Evolutionary conservation across 129 eudicot species (phyloP).

Genomic region (Apium graveolens): DNA sequence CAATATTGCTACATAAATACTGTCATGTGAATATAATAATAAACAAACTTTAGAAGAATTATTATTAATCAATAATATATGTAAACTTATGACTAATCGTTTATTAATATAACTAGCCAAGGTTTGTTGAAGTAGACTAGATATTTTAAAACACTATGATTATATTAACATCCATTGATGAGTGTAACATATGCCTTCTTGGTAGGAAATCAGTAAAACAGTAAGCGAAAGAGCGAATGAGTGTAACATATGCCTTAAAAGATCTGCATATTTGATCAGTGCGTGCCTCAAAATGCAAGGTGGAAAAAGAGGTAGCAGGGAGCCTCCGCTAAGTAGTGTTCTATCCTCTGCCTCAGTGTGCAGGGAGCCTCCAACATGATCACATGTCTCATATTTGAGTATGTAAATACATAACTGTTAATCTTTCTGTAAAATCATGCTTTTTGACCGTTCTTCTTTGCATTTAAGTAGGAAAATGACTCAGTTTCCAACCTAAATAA

Average conservation of each 20-base stretch:
- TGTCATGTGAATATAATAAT: neutral
- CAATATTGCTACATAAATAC: neutral
- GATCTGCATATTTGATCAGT: slow-evolving; percentile 73
- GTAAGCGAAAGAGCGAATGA: neutral
- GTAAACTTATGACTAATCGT: neutral
- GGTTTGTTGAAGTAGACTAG: too few species aligned
- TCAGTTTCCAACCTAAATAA: too few species aligned
- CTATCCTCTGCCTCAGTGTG: slow-evolving; percentile 77
- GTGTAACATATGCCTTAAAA: slow-evolving; percentile 22
- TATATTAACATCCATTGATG: too few species aligned
- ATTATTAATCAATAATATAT: neutral
- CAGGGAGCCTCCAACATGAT: too few species aligned
- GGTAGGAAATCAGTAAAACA: neutral
- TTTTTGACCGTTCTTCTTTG: too few species aligned
- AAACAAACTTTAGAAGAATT: too few species aligned
- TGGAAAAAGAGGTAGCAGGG: slow-evolving; percentile 85
- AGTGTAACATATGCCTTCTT: neutral
- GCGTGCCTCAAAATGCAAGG: slow-evolving; percentile 86
- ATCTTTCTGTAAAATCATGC: slow-evolving; percentile 47
- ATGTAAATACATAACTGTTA: slow-evolving; percentile 48
- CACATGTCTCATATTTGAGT: too few species aligned
- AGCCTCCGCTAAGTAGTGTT: slow-evolving; percentile 53
- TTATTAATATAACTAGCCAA: too few species aligned
- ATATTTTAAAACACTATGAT: too few species aligned
- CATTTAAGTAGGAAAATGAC: too few species aligned